These are phyloP conservation scores for Malus hybrid DNA, from an alignment of 331 rosid species.

Conservation along the genomic window DNA sequence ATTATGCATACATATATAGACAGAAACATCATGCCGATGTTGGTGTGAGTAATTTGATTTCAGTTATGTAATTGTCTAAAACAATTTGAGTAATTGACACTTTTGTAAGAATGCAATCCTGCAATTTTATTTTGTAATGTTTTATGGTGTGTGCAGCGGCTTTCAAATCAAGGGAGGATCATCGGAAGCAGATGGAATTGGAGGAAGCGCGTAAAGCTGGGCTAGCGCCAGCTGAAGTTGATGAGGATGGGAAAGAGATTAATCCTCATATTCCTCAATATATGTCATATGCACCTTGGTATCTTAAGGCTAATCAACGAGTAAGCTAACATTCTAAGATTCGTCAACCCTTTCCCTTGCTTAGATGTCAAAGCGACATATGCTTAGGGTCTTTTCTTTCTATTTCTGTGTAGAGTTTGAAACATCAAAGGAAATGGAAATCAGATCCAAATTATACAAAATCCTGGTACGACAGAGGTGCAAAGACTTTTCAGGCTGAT, in stretches of 20 bases:
- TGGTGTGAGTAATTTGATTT: background rate
- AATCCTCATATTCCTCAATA: constrained; percentile 21
- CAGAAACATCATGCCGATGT: background rate
- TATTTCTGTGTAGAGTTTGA: constrained; percentile 29
- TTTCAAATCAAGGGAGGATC: constrained; percentile 49
- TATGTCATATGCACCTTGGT: constrained; percentile 23
- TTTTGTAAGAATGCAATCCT: background rate
- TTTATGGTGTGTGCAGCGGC: constrained; percentile 26
- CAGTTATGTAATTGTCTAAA: background rate
- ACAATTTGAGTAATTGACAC: background rate
- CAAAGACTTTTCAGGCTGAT: constrained; percentile 39
- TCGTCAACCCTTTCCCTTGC: background rate
- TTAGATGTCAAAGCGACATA: background rate
- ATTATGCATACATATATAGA: background rate
- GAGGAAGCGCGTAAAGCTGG: constrained; percentile 56
- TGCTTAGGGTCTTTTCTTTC: background rate
- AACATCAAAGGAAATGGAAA: constrained; percentile 59
- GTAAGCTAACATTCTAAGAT: constrained; percentile 15
- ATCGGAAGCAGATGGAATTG: constrained; percentile 38
- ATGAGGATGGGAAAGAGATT: constrained; percentile 24
- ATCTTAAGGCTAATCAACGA: constrained; percentile 19
- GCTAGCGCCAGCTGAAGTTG: constrained; percentile 46
- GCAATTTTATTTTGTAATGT: background rate
- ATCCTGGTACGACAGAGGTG: constrained; percentile 43
- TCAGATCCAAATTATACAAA: constrained; percentile 43